phyloP scores from a whole-genome alignment of 108 stramenopile genomes.

The Fragilariopsis cylindrus region DNA sequence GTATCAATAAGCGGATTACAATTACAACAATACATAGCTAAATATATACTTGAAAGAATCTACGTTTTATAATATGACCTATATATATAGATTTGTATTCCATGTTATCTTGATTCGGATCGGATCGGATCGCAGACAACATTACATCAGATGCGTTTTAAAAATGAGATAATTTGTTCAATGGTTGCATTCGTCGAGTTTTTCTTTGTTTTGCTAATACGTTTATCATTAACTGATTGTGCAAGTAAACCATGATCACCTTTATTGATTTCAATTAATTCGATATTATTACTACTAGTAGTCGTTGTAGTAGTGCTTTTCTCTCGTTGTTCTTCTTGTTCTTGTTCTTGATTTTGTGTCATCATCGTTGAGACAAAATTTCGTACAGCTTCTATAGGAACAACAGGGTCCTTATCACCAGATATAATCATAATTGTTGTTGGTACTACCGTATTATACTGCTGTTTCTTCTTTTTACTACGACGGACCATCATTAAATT shows the following conservation, averaged over 20 bases:
- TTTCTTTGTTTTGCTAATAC: background rate
- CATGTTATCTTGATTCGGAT: too few species aligned
- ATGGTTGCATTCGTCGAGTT: background rate
- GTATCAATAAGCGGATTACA: too few species aligned
- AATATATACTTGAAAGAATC: too few species aligned
- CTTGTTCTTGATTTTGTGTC: background rate
- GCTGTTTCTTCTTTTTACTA: background rate
- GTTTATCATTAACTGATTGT: background rate
- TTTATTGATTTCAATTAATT: background rate
- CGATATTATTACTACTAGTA: background rate
- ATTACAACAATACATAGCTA: too few species aligned
- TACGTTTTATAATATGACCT: too few species aligned
- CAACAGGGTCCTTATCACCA: conserved; percentile 43
- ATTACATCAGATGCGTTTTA: background rate
- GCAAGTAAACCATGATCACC: conserved; percentile 12
- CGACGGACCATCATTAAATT: background rate
- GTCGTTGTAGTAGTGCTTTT: background rate
- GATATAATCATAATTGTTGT: conserved; percentile 32
- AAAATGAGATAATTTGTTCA: background rate
- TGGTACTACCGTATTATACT: background rate
- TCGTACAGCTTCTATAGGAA: conserved; percentile 27
- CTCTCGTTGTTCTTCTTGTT: background rate
- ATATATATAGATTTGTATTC: too few species aligned
- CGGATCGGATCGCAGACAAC: too few species aligned
- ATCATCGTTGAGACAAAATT: conserved; percentile 7